Conservation (phyloP, 139 green algal genomes). For the Desmodesmus armatus region DNA sequence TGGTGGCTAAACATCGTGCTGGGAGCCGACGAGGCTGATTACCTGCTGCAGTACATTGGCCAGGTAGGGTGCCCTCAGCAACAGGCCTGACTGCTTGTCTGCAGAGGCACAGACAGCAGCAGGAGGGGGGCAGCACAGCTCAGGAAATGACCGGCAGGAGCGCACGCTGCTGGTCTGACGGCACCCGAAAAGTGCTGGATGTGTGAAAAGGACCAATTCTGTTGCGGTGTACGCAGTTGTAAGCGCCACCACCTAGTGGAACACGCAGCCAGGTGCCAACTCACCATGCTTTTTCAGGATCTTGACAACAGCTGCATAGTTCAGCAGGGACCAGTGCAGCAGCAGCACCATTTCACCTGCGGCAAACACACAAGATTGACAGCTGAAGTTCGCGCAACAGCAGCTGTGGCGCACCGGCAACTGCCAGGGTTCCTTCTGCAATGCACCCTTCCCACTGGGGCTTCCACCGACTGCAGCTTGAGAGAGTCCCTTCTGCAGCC, state of each 20-base stretch:
- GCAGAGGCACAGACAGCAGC: conserved; percentile 14
- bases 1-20: background rate
- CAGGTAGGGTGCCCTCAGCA: conserved; percentile 72
- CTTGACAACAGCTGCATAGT: conserved; percentile 86
- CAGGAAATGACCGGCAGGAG: background rate
- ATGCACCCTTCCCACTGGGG: no score
- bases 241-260: no score
- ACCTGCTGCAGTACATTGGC: conserved; percentile 79
- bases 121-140: background rate
- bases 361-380: background rate
- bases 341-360: conserved; percentile 77
- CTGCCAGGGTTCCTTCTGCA: no score
- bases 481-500: no score
- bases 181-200: no score
- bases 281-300: conserved; percentile 90
- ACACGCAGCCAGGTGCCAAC: no score
- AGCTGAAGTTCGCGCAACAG: no score
- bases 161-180: no score
- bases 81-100: conserved; percentile 78
- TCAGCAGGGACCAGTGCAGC: conserved; percentile 85
- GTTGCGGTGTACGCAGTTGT: no score
- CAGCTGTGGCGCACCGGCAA: no score
- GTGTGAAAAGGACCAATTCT: no score
- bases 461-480: no score
- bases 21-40: background rate